Base-by-base conservation (phyloP, 176 grass and related monocot species). In the Hyparrhenia diplandra region DNA sequence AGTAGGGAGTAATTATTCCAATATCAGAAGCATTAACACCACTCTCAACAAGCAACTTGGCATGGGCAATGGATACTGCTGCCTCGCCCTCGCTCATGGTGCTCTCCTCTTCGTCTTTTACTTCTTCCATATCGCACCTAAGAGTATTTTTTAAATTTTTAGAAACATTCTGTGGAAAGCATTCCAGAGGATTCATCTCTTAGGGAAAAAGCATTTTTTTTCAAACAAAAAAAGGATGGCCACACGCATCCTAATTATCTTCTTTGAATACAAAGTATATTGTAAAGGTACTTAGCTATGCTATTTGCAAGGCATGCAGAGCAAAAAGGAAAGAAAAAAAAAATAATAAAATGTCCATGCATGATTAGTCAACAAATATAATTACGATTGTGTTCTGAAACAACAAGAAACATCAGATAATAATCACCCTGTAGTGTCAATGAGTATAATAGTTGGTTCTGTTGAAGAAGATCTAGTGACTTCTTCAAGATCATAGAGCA, bases 71-170 rank as follows among this genome's bases (percentile, higher is more conserved):
- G 34, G 92, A 93, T 29, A 98, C 95, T 66, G 79, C 74, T 77
- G 95, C 95, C 66, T 98, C 95, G 8, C 95, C 95, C 81, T 98
- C 95, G 32, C 93, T 98, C 88, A 95, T 92, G 36, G 86, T 91
- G 78, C 95, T 98, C 79, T 91, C 95, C 84, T 94, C 95, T 92
- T 98, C 95, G 13, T 95, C 88, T 91, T 98, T 98, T 76, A 91
- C 91, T 88, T 98, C 95, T 85, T 98, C 95, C 92, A 98, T 98
- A 66, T 94, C 95, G 86, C 95, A 98, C 64, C 95, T 98, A 72
- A 54, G 85, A 57, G 5, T 77, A 58, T 35, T n/a, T n/a, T 71
- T 73, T 35, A 49, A 45, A 39, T 61, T 32, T 10, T 74, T 57
- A 86, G 25, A 73, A 74, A 27, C 79, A 49, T 49, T 76, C 69